These are phyloP conservation scores for Trichoderma afroharzianum DNA, from an alignment of 2,329 filamentous ascomycete species.

Conservation along the genomic window DNA sequence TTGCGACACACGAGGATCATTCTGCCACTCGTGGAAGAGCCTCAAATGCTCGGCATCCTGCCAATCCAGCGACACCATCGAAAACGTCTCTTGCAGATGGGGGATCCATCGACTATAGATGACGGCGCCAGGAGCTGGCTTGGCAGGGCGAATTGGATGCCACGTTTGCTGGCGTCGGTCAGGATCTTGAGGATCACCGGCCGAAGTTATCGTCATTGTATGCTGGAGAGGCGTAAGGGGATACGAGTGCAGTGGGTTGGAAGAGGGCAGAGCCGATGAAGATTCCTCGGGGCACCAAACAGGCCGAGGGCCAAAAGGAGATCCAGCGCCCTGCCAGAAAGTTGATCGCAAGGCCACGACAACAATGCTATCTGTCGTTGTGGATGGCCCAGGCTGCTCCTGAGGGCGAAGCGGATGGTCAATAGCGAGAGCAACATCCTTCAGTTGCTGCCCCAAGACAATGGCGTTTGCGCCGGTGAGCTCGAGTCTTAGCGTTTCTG, in stretches of 20 bases:
- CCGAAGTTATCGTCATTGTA: slow-evolving; percentile 37
- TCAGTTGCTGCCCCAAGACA: slow-evolving; percentile 39
- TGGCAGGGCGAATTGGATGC: slow-evolving; percentile 68
- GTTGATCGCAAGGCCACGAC: slow-evolving; percentile 48
- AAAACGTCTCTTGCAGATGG: slow-evolving; percentile 71
- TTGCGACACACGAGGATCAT: slow-evolving; percentile 74
- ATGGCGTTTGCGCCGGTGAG: slow-evolving; percentile 39
- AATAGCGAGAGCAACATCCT: slow-evolving; percentile 46
- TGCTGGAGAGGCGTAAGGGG: slow-evolving; percentile 49
- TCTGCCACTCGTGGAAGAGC: slow-evolving; percentile 78
- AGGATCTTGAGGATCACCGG: slow-evolving; percentile 40
- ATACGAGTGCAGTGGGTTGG: slow-evolving; percentile 41
- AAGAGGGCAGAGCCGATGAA: slow-evolving; percentile 33
- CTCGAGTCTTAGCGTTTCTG: slow-evolving; percentile 47
- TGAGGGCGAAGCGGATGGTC: slow-evolving; percentile 42
- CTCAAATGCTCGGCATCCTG: slow-evolving; percentile 59
- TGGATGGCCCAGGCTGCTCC: slow-evolving; percentile 26
- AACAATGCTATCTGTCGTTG: slow-evolving; percentile 30
- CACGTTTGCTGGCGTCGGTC: slow-evolving; percentile 50
- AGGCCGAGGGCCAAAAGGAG: slow-evolving; percentile 61
- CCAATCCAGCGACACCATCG: slow-evolving; percentile 71
- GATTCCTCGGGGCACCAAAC: slow-evolving; percentile 54
- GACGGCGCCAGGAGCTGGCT: slow-evolving; percentile 65
- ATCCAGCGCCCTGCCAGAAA: slow-evolving; percentile 69
- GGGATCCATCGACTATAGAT: slow-evolving; percentile 78